Conservation (phyloP, 2,329 filamentous ascomycete genomes). For the Remersonia thermophila region DNA sequence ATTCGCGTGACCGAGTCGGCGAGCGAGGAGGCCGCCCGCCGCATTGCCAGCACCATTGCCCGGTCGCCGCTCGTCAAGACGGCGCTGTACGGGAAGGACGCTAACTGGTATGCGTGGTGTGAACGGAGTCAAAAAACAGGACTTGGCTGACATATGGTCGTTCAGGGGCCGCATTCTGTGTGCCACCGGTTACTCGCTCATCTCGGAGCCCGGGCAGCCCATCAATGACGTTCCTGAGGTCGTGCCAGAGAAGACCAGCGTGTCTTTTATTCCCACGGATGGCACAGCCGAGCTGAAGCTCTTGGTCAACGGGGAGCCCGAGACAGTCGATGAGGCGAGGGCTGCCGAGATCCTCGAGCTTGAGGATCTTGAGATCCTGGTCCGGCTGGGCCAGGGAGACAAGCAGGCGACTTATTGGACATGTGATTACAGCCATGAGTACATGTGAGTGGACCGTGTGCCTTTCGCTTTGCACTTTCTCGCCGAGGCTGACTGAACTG, state of each 20-base stretch:
- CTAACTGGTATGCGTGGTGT: constrained; percentile 54
- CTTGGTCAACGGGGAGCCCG: constrained; percentile 67
- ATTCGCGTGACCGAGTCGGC: constrained; percentile 69
- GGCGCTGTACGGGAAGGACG: constrained; percentile 89
- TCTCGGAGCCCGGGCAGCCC: constrained; percentile 45
- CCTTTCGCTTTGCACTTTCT: no score
- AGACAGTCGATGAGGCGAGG: constrained; percentile 61
- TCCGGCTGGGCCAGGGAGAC: constrained; percentile 56
- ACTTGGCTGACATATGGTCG: constrained; percentile 7
- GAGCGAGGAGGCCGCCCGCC: constrained; percentile 57
- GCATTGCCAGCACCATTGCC: constrained; percentile 78
- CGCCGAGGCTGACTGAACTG: background rate
- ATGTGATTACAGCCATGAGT: constrained; percentile 79
- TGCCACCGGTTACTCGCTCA: constrained; percentile 70
- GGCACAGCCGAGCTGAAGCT: constrained; percentile 67
- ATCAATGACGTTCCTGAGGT: constrained; percentile 51
- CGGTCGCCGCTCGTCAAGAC: constrained; percentile 93
- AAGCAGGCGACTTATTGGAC: constrained; percentile 69
- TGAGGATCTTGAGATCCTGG: constrained; percentile 68
- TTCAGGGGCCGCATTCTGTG: constrained; percentile 76
- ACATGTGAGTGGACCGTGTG: constrained; percentile 29
- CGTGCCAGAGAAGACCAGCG: constrained; percentile 57
- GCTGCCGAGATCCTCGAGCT: constrained; percentile 66
- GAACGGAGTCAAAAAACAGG: background rate
- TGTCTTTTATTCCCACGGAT: constrained; percentile 67